Conservation (phyloP, 345 rosid species). For the sweet orange (Citrus sinensis) region DNA sequence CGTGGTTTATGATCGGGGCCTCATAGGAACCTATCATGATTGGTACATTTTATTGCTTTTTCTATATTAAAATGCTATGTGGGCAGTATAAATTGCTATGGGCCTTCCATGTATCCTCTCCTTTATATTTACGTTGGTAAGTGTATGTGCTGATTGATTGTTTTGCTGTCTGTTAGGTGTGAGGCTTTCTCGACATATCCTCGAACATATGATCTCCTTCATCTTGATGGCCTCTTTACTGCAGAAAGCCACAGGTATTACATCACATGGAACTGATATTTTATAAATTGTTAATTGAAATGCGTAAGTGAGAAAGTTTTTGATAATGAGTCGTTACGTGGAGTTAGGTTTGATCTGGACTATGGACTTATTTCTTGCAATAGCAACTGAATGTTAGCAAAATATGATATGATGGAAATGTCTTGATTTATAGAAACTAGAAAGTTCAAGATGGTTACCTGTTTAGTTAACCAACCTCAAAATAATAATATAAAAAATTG, state of each 20-base stretch:
- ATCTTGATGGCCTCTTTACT: slow-evolving; percentile 83
- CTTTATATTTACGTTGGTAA: background rate
- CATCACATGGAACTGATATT: background rate
- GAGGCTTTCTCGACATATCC: slow-evolving; percentile 98
- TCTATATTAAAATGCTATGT: background rate
- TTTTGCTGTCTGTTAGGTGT: slow-evolving; percentile 59
- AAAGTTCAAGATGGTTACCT: background rate
- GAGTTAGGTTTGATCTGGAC: background rate
- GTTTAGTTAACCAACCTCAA: background rate
- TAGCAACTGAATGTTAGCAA: background rate
- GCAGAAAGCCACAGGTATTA: slow-evolving; percentile 87
- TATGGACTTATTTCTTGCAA: background rate
- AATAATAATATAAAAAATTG: background rate
- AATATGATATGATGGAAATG: background rate
- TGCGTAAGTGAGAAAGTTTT: background rate
- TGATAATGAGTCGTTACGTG: background rate
- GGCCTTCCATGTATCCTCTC: background rate
- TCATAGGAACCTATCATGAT: slow-evolving; percentile 89
- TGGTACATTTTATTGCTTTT: slow-evolving; percentile 47
- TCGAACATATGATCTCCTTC: slow-evolving; percentile 92
- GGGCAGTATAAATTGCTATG: background rate
- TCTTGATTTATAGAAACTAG: background rate
- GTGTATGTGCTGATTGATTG: slow-evolving; percentile 8
- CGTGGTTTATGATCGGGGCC: slow-evolving; percentile 89
- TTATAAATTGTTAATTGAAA: background rate